phyloP scores from a whole-genome alignment of 306 rosid species.

The Pueraria montana region DNA sequence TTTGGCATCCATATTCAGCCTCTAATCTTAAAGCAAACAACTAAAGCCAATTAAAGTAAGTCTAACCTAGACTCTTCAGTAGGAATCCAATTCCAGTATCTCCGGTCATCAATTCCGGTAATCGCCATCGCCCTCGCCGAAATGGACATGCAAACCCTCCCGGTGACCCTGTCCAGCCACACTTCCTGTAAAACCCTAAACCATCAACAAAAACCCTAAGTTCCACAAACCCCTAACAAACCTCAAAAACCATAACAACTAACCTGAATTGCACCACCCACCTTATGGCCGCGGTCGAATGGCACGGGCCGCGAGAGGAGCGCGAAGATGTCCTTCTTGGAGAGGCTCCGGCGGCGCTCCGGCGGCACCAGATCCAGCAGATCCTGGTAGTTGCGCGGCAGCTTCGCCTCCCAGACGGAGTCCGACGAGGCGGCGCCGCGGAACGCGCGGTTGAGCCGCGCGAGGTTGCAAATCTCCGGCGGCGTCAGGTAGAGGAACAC shows the following conservation, averaged over 20 bases:
- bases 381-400: constrained; percentile 80
- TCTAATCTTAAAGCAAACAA: neutral
- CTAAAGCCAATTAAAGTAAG: neutral
- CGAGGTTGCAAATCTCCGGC: constrained; percentile 91
- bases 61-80: constrained; percentile 93
- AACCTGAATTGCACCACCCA: neutral
- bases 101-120: constrained; percentile 86
- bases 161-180: constrained; percentile 86
- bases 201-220: neutral
- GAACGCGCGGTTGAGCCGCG: constrained; percentile 83
- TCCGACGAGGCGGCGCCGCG: constrained; percentile 94
- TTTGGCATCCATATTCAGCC: neutral
- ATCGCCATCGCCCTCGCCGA: constrained; percentile 81
- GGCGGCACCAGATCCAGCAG: constrained; percentile 74
- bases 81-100: constrained; percentile 95
- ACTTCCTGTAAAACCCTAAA: constrained; percentile 61
- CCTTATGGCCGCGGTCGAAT: constrained; percentile 75
- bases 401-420: constrained; percentile 83
- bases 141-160: constrained; percentile 70
- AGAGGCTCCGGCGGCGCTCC: constrained; percentile 60
- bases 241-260: too few species aligned
- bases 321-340: constrained; percentile 82
- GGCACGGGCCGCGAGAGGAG: constrained; percentile 73
- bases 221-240: constrained; percentile 42
- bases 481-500: constrained; percentile 85